These are phyloP conservation scores for Apiotrichum akiyoshidainum DNA, from an alignment of 1,284 basidiomycete species.

Conservation along the genomic window DNA sequence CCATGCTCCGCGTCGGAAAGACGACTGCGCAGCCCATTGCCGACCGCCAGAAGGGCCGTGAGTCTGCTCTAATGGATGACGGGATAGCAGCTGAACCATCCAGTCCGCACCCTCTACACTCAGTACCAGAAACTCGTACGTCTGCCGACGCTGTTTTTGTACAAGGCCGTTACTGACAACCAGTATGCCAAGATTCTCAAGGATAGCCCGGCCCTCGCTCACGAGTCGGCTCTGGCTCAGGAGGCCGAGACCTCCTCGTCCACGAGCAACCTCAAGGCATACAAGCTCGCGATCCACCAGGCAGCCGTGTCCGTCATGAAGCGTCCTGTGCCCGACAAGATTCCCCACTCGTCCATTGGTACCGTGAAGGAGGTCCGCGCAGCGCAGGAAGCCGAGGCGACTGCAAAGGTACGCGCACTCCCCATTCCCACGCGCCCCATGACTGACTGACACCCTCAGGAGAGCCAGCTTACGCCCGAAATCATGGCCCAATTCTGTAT, in stretches of 20 bases:
- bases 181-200: conserved; percentile 37
- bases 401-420: conserved; percentile 49
- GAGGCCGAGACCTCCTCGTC: conserved; percentile 38
- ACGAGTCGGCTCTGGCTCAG: conserved; percentile 36
- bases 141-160: not conserved
- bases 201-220: conserved; percentile 35
- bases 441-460: not conserved
- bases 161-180: not conserved
- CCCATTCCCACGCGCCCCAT: not conserved
- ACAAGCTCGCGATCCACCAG: conserved; percentile 47
- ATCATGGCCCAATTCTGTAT: conserved; percentile 61
- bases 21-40: conserved; percentile 33
- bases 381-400: conserved; percentile 61
- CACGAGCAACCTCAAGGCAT: conserved; percentile 37
- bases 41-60: conserved; percentile 42
- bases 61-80: conserved; percentile 5
- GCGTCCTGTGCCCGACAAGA: conserved; percentile 61
- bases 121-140: conserved; percentile 43
- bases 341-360: conserved; percentile 71
- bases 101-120: conserved; percentile 38
- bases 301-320: conserved; percentile 52
- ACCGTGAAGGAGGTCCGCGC: conserved; percentile 66
- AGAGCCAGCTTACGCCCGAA: conserved; percentile 57
- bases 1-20: conserved; percentile 24
- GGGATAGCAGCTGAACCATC: not conserved